Conservation (phyloP, 805 yeast species). For the Sugiyamaella chiloensis region DNA sequence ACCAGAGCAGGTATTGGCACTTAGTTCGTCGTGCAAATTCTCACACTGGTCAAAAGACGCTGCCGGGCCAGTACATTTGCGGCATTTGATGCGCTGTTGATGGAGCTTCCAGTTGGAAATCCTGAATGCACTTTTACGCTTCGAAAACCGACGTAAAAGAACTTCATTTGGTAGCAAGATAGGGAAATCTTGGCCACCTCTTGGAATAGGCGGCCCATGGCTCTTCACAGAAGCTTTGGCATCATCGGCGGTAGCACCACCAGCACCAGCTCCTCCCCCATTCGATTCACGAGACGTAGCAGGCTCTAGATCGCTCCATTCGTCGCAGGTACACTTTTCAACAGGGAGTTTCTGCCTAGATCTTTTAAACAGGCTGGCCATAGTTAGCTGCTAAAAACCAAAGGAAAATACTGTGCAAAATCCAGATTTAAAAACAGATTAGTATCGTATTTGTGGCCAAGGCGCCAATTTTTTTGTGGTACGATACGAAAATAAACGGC, state of each 20-base stretch:
- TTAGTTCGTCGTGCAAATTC: slow-evolving; percentile 18
- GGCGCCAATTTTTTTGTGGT: too few relatives aligned
- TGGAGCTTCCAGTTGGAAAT: slow-evolving; percentile 16
- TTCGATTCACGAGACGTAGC: slow-evolving; percentile 2
- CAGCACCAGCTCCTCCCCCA: too few relatives aligned
- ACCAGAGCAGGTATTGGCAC: slow-evolving; percentile 18
- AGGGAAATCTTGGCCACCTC: slow-evolving; percentile 26
- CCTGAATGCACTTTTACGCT: slow-evolving; percentile 21
- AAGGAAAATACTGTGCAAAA: too few relatives aligned
- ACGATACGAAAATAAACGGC: too few relatives aligned
- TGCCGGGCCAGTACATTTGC: slow-evolving; percentile 9
- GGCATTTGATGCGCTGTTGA: slow-evolving; percentile 13
- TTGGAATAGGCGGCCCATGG: slow-evolving; percentile 24
- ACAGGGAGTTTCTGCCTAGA: neutral
- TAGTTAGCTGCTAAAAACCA: too few relatives aligned
- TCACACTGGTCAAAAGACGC: slow-evolving; percentile 2
- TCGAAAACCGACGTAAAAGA: slow-evolving; percentile 27
- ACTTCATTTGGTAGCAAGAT: slow-evolving; percentile 31
- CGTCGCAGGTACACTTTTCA: slow-evolving; percentile 4
- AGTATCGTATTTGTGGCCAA: too few relatives aligned
- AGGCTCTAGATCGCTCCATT: slow-evolving; percentile 2
- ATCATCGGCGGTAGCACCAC: too few relatives aligned
- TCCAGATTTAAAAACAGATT: too few relatives aligned
- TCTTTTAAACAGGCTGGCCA: neutral
- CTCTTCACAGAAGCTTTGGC: too few relatives aligned